phyloP scores from a whole-genome alignment of 345 rosid genomes.

The Lepidium didymum region DNA sequence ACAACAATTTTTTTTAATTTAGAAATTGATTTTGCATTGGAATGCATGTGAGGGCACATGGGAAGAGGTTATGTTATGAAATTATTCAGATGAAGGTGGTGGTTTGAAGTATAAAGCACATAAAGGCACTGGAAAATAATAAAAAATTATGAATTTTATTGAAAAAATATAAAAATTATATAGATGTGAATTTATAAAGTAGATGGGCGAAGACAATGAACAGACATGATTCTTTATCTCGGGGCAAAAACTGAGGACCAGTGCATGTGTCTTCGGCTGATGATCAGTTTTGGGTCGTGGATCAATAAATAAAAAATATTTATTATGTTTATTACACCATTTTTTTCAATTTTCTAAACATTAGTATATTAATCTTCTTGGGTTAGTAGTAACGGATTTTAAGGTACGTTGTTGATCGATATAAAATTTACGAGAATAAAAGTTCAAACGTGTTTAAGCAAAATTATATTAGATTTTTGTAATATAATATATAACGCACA shows the following conservation, averaged over 20 bases:
- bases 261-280: background rate
- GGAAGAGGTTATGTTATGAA: slow-evolving; percentile 26
- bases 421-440: no score
- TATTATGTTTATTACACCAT: no score
- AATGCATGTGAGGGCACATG: slow-evolving; percentile 34
- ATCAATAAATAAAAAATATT: no score
- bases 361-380: no score
- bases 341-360: no score
- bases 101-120: slow-evolving; percentile 27
- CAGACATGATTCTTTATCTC: slow-evolving; percentile 2
- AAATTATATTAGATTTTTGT: no score
- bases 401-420: no score
- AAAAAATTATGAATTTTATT: no score
- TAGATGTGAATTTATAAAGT: no score
- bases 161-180: background rate
- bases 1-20: background rate
- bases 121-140: slow-evolving; percentile 5
- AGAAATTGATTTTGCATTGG: slow-evolving; percentile 9
- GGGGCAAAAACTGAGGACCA: slow-evolving; percentile 5
- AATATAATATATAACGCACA: no score
- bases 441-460: no score
- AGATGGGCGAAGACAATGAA: slow-evolving; percentile 20
- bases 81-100: background rate
- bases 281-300: background rate
- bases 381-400: no score